A percentile compares a stretch with the other conserved stretches of the same genome.
Evolutionary conservation across 768 basidiomycete species (phyloP).

Genomic region (Amanita polypyramis): DNA sequence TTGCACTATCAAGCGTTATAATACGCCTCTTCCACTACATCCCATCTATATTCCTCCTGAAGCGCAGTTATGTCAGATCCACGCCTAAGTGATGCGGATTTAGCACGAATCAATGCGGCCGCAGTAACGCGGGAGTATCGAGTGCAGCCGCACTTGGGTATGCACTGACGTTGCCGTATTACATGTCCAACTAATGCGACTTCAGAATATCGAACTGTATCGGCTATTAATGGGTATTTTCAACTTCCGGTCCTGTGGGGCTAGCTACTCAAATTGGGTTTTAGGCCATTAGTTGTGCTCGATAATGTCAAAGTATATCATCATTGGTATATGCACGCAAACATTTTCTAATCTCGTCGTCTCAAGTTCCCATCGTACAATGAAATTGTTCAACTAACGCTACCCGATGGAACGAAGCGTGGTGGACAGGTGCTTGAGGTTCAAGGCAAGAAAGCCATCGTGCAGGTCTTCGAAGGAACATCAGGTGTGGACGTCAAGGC

Average conservation of each 20-base stretch:
- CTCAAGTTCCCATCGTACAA: constrained; percentile 92
- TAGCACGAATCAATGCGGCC: constrained; percentile 77
- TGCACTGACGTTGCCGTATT: constrained; percentile 16
- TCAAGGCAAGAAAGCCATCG: constrained; percentile 96
- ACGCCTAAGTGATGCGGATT: constrained; percentile 59
- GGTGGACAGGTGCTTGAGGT: constrained; percentile 98
- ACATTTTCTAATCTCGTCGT: constrained; percentile 3
- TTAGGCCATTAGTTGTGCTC: constrained; percentile 86
- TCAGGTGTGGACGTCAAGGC: constrained; percentile 95
- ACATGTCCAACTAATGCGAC: not conserved
- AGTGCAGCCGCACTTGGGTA: constrained; percentile 84
- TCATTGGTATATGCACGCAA: constrained; percentile 2
- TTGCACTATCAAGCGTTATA: not conserved
- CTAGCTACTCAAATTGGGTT: constrained; percentile 9
- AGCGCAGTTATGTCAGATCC: constrained; percentile 34
- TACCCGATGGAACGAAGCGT: constrained; percentile 91
- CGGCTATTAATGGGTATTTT: constrained; percentile 86
- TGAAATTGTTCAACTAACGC: constrained; percentile 91
- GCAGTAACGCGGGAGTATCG: constrained; percentile 84
- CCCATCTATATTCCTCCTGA: not conserved
- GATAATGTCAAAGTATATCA: constrained; percentile 90
- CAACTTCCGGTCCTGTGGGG: constrained; percentile 1
- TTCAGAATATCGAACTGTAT: constrained; percentile 94
- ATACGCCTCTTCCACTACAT: not conserved
- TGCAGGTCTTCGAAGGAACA: constrained; percentile 98